Conservation (phyloP, 1,284 basidiomycete species). For the Rugiboletus extremiorientalis region DNA sequence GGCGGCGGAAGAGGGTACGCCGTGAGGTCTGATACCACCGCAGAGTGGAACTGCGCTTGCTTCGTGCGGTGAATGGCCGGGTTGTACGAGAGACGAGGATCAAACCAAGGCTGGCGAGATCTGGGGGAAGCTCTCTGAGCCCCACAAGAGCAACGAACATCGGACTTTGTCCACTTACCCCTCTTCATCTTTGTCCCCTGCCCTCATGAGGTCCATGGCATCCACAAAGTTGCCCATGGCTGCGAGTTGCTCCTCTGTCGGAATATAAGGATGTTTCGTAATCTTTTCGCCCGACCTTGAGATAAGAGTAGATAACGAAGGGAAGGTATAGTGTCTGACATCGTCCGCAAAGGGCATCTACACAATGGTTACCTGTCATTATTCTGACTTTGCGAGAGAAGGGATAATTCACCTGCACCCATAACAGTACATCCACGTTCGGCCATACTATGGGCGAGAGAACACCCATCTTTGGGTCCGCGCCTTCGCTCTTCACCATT, state of each 20-base stretch:
- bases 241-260: constrained; percentile 74
- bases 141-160: not conserved
- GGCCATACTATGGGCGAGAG: constrained; percentile 63
- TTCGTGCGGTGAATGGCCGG: constrained; percentile 90
- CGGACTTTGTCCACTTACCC: constrained; percentile 46
- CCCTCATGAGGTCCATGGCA: constrained; percentile 81
- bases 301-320: constrained; percentile 74
- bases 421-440: constrained; percentile 77
- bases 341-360: constrained; percentile 97
- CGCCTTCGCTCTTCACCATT: constrained; percentile 71
- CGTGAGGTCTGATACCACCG: constrained; percentile 73
- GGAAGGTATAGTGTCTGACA: constrained; percentile 83
- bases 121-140: constrained; percentile 37
- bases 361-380: not conserved
- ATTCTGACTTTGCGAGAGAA: not conserved
- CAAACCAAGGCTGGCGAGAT: constrained; percentile 72
- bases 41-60: constrained; percentile 89
- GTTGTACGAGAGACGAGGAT: constrained; percentile 77
- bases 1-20: constrained; percentile 79
- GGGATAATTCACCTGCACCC: constrained; percentile 62
- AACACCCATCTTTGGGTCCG: constrained; percentile 86
- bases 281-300: constrained; percentile 77
- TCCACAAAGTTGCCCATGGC: constrained; percentile 89
- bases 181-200: constrained; percentile 67
- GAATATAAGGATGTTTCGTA: constrained; percentile 78